Base-by-base conservation (phyloP, 1,139 yeast genomes). In the Chernovozyma aurita region DNA sequence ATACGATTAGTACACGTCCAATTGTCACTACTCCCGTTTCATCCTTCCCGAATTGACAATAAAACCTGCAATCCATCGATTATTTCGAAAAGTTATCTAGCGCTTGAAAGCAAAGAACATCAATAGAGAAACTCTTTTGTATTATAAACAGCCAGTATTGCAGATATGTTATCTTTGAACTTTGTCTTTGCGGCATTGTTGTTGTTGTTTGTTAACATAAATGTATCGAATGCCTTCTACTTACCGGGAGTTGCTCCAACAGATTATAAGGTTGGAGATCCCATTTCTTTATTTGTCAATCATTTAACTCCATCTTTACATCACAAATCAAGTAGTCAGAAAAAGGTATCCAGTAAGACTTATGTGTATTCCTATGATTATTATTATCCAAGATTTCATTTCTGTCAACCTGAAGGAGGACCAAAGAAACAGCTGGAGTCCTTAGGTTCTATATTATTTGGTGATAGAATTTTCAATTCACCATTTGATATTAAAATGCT, bases 241-340 rank as follows among this genome's bases (percentile, higher is more conserved):
- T 69, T 92, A 43, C 97, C 97, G 0, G 97, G 97, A 11, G 94
- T 88, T 22, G 95, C 97, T 0, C 97, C 98, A 15, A 85, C 94
- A 1, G 83, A 90, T 40, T 92, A 90, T 55, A 70, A 74, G 34
- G 67, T 74, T 42, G 88, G 82, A 35, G 94, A 88, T 37, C 49
- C 52, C 2, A 80, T 92, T 35, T 90, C 95, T 4, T 65, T 92
- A 39, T 65, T 82, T 39, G 98, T 92, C 30, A 92, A 92, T 57
- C 94, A 88, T 51, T 74, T 92, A 50, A 86, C 97, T 0, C 96
- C 97, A 3, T 76, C 87, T 2, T 69, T 77, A 55, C 76, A 70
- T 49, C 78, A 67, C 47, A 52, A 60, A 38, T 56, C 65, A 34
- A 28, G 45, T 13, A 60, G 64, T 28, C 46, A 49, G 30, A 48